Evolutionary conservation across 768 basidiomycete species (phyloP), one percentile per base, ranked within the genome.

Genomic region (Collybia mongolica): DNA sequence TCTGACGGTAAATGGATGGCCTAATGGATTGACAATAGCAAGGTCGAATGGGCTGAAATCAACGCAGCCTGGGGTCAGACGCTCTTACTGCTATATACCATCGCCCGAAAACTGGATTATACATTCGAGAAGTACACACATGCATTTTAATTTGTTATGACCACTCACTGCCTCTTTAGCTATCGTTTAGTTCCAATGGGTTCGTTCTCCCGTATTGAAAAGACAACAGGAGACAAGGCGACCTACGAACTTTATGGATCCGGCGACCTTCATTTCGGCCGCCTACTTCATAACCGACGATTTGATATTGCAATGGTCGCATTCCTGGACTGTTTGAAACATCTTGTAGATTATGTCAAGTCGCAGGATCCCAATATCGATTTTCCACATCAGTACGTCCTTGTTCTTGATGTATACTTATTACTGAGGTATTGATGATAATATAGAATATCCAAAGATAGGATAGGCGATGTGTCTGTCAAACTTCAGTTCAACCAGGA

Each of bases 61-160:
- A 98, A 98, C 62, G 97, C 97, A 9, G 97, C 97, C 15, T 97
- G 96, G 94, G 97, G 97, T 1, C 88, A 97, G 63, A 92, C 95
- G 0, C 74, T 96, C n/a, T 76, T 98, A 15, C 75, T 98, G 49
- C 71, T 98, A 29, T 90, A 96, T 61, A 93, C 93, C 6, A 82
- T 99, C 43, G 93, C 93, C 9, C 79, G 88, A 48, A 99, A 98
- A 68, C 81, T 97, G 12, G 93, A 93, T 54, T 92, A 85, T 61
- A 82, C 81, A 3, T 98, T 97, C 58, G 85, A 88, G 61, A 83
- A 83, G 94, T 94, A 68, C 57, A 83, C 11, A 32, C 14, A 11
- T 2, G 11, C 32, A 32, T 32, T 3, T 59, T 37, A 5, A 14
- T 23, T 36, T 38, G 44, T 17, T 44, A 39, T 29, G 24, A 39